Conservation (phyloP, 2,329 filamentous ascomycete genomes). For the Akanthomyces muscarius region DNA sequence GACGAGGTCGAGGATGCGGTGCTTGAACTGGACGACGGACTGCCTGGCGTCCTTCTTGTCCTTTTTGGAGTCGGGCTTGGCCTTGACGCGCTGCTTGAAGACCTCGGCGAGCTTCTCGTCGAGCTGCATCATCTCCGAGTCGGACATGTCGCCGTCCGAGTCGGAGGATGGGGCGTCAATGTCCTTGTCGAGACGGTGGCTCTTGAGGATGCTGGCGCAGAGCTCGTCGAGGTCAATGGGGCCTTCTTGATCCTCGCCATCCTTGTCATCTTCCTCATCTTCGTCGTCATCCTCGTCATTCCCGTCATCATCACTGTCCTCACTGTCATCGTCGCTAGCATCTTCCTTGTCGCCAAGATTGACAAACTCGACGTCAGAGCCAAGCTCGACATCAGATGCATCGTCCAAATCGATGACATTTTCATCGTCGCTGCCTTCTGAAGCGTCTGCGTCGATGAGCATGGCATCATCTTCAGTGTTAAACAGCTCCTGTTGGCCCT, state of each 20-base stretch:
- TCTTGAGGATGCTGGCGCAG: conserved; percentile 73
- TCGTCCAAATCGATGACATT: conserved; percentile 30
- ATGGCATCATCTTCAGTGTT: conserved; percentile 61
- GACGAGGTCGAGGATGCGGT: conserved; percentile 82
- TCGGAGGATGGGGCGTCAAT: conserved; percentile 52
- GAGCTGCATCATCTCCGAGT: conserved; percentile 90
- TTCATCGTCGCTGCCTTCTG: conserved; percentile 36
- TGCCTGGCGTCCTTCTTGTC: conserved; percentile 84
- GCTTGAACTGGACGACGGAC: conserved; percentile 91
- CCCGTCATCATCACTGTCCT: conserved; percentile 44
- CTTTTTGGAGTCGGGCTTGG: conserved; percentile 65
- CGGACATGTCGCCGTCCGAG: conserved; percentile 79
- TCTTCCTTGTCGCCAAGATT: conserved; percentile 39
- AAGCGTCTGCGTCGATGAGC: conserved; percentile 44
- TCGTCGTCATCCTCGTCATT: conserved; percentile 44
- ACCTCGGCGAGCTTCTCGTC: conserved; percentile 81
- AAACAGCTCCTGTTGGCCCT: conserved; percentile 84
- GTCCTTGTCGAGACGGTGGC: conserved; percentile 60
- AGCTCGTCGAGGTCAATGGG: conserved; percentile 62
- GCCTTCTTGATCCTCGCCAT: conserved; percentile 39
- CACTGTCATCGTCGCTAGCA: conserved; percentile 37
- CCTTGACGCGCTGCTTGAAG: conserved; percentile 71
- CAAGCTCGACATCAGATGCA: conserved; percentile 45
- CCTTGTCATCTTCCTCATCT: conserved; percentile 39
- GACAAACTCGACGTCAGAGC: conserved; percentile 48